Conservation (phyloP, 1,284 basidiomycete genomes). For the Ceratobasidium sp. region DNA sequence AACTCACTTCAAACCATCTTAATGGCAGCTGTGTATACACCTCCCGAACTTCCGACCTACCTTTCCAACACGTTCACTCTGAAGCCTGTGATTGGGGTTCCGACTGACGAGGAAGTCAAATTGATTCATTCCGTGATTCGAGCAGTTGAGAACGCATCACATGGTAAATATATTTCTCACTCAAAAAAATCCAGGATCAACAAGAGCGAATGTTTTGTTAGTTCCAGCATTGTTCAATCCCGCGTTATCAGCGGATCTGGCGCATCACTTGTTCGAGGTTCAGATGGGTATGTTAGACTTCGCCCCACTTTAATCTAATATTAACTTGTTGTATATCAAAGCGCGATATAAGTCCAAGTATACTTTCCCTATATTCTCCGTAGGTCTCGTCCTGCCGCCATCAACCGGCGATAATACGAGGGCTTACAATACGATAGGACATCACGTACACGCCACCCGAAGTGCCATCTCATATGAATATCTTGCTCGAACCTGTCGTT, state of each 20-base stretch:
- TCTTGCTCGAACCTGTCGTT: not conserved
- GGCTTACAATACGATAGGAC: slow-evolving; percentile 4
- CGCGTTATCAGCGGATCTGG: not conserved
- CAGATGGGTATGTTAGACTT: slow-evolving; percentile 29
- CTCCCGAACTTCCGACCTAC: slow-evolving; percentile 13
- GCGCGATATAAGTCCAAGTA: not conserved
- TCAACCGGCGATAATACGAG: not conserved
- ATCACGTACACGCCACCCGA: slow-evolving; percentile 4
- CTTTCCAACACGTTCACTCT: not conserved
- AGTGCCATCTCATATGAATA: slow-evolving; percentile 13
- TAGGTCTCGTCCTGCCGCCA: not conserved
- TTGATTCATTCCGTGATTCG: slow-evolving; percentile 15
- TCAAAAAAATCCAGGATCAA: too few relatives aligned
- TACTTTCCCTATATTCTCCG: not conserved
- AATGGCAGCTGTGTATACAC: slow-evolving; percentile 3
- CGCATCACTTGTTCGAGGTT: slow-evolving; percentile 24
- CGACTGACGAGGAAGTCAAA: slow-evolving; percentile 20
- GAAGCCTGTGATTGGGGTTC: not conserved
- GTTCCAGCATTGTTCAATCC: slow-evolving; percentile 14
- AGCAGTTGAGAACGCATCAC: not conserved
- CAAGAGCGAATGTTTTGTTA: not conserved
- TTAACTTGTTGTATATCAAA: too few relatives aligned
- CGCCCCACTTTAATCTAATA: too few relatives aligned
- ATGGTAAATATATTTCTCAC: slow-evolving; percentile 2
- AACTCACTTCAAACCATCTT: too few relatives aligned